A percentile compares a stretch with the other conserved stretches of the same genome.
These are phyloP conservation scores for Tricholoma flavovirens DNA, from an alignment of 768 basidiomycete genomes.

Conservation along the genomic window DNA sequence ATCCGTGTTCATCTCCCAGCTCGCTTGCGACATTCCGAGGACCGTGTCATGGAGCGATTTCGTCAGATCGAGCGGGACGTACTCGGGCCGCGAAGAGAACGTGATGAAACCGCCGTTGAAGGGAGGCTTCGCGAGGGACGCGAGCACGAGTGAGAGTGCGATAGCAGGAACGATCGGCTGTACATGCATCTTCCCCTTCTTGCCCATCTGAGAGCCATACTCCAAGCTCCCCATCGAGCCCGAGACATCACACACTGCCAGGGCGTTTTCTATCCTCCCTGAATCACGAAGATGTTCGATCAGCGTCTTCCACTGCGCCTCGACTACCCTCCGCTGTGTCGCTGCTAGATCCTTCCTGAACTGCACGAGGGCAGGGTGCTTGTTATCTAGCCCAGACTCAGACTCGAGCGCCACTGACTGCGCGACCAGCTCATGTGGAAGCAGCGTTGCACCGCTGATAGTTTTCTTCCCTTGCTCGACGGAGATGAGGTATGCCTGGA, in stretches of 20 bases:
- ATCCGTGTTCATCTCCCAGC: slow-evolving; percentile 59
- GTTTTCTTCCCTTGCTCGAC: slow-evolving; percentile 50
- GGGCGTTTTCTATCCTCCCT: slow-evolving; percentile 51
- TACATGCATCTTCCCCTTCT: slow-evolving; percentile 4
- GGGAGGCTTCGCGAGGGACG: slow-evolving; percentile 56
- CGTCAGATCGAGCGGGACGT: slow-evolving; percentile 43
- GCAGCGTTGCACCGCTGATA: slow-evolving; percentile 63
- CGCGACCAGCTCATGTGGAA: slow-evolving; percentile 56
- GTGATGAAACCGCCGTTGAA: slow-evolving; percentile 66
- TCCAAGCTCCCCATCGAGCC: slow-evolving; percentile 54
- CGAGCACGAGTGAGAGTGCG: slow-evolving; percentile 60
- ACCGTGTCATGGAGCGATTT: slow-evolving; percentile 34
- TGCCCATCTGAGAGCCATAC: not conserved
- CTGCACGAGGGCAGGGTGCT: slow-evolving; percentile 20
- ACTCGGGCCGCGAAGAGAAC: slow-evolving; percentile 48
- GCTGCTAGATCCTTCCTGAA: slow-evolving; percentile 25
- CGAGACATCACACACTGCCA: slow-evolving; percentile 72
- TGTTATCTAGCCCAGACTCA: slow-evolving; percentile 4
- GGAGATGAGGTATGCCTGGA: slow-evolving; percentile 48
- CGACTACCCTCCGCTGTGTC: slow-evolving; percentile 38
- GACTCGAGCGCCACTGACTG: slow-evolving; percentile 24
- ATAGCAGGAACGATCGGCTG: slow-evolving; percentile 57
- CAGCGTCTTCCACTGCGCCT: slow-evolving; percentile 65
- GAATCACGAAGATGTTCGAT: slow-evolving; percentile 46
- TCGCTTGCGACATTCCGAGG: slow-evolving; percentile 24